Conservation (phyloP, 2,329 filamentous ascomycete species). For the Curvularia hawaiiensis region DNA sequence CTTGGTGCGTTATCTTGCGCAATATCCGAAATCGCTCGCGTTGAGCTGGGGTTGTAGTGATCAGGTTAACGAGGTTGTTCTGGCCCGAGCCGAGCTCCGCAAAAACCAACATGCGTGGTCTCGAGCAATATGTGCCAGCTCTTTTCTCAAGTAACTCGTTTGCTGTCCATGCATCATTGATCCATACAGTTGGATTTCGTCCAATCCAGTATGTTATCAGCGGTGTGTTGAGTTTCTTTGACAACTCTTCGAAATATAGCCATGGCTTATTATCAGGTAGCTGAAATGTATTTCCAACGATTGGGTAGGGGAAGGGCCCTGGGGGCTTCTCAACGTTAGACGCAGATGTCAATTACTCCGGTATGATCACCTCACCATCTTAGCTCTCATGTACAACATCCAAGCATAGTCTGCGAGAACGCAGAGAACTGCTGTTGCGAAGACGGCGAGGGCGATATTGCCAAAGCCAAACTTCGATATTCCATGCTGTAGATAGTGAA, state of each 20-base stretch:
- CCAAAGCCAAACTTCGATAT: constrained; percentile 37
- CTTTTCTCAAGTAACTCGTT: constrained; percentile 61
- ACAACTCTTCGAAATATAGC: constrained; percentile 62
- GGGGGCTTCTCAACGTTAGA: constrained; percentile 51
- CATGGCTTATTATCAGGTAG: constrained; percentile 62
- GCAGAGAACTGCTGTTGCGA: constrained; percentile 29
- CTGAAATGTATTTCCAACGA: constrained; percentile 62
- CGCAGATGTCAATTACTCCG: neutral
- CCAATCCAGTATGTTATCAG: constrained; percentile 63
- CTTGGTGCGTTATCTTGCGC: constrained; percentile 44
- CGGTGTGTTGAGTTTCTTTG: constrained; percentile 55
- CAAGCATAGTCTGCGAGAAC: constrained; percentile 53
- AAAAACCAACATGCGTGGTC: constrained; percentile 55
- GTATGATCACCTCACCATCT: constrained; percentile 48
- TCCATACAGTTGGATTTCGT: constrained; percentile 47
- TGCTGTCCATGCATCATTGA: constrained; percentile 55
- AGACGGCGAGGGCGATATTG: constrained; percentile 29
- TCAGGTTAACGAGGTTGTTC: constrained; percentile 45
- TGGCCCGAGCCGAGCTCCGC: constrained; percentile 46
- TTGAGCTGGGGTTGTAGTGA: constrained; percentile 36
- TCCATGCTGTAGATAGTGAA: constrained; percentile 39
- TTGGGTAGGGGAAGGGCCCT: constrained; percentile 59
- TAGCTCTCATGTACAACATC: constrained; percentile 57
- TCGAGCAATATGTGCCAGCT: constrained; percentile 58
- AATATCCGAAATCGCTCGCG: constrained; percentile 40